phyloP scores from a whole-genome alignment of 2,329 filamentous ascomycete species.

The Phialophora macrospora region DNA sequence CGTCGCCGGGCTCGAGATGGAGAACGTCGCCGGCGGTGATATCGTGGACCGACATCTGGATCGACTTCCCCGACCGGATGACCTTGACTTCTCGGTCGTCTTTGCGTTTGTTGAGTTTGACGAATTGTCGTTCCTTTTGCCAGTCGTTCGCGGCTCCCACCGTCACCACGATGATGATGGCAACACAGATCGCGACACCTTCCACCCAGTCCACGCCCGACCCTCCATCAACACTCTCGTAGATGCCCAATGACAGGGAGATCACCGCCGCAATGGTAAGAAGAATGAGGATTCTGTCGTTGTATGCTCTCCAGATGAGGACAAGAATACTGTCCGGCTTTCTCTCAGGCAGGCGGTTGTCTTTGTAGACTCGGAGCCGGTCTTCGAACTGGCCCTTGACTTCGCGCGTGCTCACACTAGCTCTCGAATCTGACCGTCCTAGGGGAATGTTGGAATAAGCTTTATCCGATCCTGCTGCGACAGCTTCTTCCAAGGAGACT shows the following conservation, averaged over 20 bases:
- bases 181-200: slow-evolving; percentile 69
- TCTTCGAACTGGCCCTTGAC: slow-evolving; percentile 55
- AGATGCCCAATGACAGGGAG: slow-evolving; percentile 71
- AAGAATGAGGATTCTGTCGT: slow-evolving; percentile 74
- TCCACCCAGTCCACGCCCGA: slow-evolving; percentile 67
- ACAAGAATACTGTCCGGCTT: slow-evolving; percentile 65
- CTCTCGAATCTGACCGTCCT: slow-evolving; percentile 4
- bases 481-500: slow-evolving; percentile 75
- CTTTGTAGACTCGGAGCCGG: slow-evolving; percentile 63
- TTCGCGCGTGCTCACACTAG: slow-evolving; percentile 26
- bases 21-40: slow-evolving; percentile 72
- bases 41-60: slow-evolving; percentile 68
- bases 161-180: slow-evolving; percentile 67
- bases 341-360: slow-evolving; percentile 67
- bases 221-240: slow-evolving; percentile 63
- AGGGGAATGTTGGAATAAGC: slow-evolving; percentile 27
- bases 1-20: slow-evolving; percentile 70
- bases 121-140: slow-evolving; percentile 70
- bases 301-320: slow-evolving; percentile 71
- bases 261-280: slow-evolving; percentile 70
- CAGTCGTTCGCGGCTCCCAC: slow-evolving; percentile 69
- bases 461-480: slow-evolving; percentile 40
- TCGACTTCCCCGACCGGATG: slow-evolving; percentile 68
- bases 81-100: slow-evolving; percentile 69
- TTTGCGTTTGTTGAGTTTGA: slow-evolving; percentile 63